Percentiles rank a stretch among this genome's conserved stretches.
These are phyloP conservation scores for Myxozyma geophila DNA, from an alignment of 805 yeast genomes.

Conservation along the genomic window DNA sequence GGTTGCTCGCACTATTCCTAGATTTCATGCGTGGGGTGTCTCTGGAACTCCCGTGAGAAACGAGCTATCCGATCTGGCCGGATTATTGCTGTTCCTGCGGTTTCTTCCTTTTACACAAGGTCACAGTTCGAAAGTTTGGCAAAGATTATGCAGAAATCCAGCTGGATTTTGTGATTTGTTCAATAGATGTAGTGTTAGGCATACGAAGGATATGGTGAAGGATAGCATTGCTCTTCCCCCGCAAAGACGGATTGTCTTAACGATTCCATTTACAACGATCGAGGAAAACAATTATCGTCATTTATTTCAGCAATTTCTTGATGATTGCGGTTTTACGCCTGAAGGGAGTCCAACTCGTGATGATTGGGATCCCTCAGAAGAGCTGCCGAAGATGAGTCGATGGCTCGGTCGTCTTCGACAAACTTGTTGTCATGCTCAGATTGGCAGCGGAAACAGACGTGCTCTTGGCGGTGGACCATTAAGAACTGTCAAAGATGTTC, in stretches of 20 bases:
- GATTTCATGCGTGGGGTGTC: conserved; percentile 95
- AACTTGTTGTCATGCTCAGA: conserved; percentile 76
- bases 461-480: conserved; percentile 44
- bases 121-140: conserved; percentile 51
- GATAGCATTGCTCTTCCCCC: conserved; percentile 78
- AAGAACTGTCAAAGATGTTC: conserved; percentile 68
- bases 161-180: conserved; percentile 59
- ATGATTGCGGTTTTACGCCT: conserved; percentile 52
- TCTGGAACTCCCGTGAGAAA: conserved; percentile 90
- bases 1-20: conserved; percentile 77
- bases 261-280: conserved; percentile 76
- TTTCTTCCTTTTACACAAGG: conserved; percentile 62
- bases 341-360: conserved; percentile 27
- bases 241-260: conserved; percentile 70
- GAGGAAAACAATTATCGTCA: conserved; percentile 84
- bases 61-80: conserved; percentile 67
- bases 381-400: conserved; percentile 48
- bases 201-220: conserved; percentile 81
- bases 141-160: conserved; percentile 44
- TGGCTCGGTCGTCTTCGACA: conserved; percentile 77
- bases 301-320: conserved; percentile 61
- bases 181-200: conserved; percentile 65
- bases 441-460: conserved; percentile 41
- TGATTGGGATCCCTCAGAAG: conserved; percentile 33
- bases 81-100: conserved; percentile 69